Evolutionary conservation across 1,284 basidiomycete genomes (phyloP).

Genomic region (Microbotryum intermedium): DNA sequence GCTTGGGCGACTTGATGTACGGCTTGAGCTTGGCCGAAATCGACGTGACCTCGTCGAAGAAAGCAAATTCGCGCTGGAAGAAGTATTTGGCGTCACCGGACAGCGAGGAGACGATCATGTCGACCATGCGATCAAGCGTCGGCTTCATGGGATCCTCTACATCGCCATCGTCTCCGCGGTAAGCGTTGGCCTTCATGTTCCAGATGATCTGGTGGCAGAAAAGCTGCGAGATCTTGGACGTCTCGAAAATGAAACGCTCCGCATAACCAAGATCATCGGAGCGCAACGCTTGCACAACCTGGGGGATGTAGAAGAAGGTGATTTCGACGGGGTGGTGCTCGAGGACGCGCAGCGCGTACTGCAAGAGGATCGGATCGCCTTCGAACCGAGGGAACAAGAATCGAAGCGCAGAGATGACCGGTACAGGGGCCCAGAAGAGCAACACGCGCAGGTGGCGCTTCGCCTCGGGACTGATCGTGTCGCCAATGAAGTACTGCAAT

Average conservation of each 20-base stretch:
- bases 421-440: slow-evolving; percentile 77
- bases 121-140: slow-evolving; percentile 75
- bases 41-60: slow-evolving; percentile 93
- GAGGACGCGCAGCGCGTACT: slow-evolving; percentile 93
- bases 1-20: slow-evolving; percentile 88
- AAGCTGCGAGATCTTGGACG: slow-evolving; percentile 90
- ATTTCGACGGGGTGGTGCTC: slow-evolving; percentile 90
- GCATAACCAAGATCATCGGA: slow-evolving; percentile 91
- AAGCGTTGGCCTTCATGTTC: slow-evolving; percentile 99
- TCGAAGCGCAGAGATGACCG: slow-evolving; percentile 75
- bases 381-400: slow-evolving; percentile 60
- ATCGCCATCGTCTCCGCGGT: slow-evolving; percentile 78
- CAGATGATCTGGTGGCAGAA: slow-evolving; percentile 99
- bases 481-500: slow-evolving; percentile 67
- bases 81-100: slow-evolving; percentile 86
- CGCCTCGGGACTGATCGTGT: slow-evolving; percentile 51
- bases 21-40: slow-evolving; percentile 98
- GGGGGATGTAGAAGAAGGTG: slow-evolving; percentile 98
- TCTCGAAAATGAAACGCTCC: slow-evolving; percentile 91
- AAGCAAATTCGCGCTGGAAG: slow-evolving; percentile 90
- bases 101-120: slow-evolving; percentile 70
- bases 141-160: slow-evolving; percentile 95
- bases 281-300: slow-evolving; percentile 91
- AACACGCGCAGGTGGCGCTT: slow-evolving; percentile 71
- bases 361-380: slow-evolving; percentile 75